Evolutionary conservation across 768 basidiomycete species (phyloP), one percentile per base, ranked within the genome.

Genomic region (Pisolithus tinctorius): DNA sequence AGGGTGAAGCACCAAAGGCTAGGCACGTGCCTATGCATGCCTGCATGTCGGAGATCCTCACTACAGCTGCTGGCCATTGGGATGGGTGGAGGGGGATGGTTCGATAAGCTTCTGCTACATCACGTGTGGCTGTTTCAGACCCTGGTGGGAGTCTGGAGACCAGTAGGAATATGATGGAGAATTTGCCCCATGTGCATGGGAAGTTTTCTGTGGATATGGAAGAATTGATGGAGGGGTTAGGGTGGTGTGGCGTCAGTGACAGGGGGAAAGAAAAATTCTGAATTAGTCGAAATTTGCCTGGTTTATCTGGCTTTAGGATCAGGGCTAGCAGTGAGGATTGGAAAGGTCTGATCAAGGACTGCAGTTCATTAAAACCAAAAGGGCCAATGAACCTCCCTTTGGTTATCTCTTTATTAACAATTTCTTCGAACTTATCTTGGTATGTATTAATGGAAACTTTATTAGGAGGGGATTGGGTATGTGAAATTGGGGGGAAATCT

Each of bases 111-210:
- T 71, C 66, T 0, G 63, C 20, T 20, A 20, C 20, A 20, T 20
- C 20, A 20, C 53, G 0, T 0, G 61, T 58, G 0, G 61, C 69
- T 0, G 47, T 65, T 58, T 74, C 62, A 0, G 66, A 63, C 0
- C 60, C 62, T 1, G 63, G 67, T 2, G 71, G 71, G 0, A 71
- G 64, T 9, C 31, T 9, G 31, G 31, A 31, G 7, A 6, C 31
- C 2, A 66, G 46, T n/a, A 63, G 51, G 20, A 56, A 67, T 0
- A 74, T 51, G 0, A 63, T 60, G 0, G 56, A 46, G 47, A 78
- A 78, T 0, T 73, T 76, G 0, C 72, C 73, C 75, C 74, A 77
- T 0, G 69, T 71, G 58, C 71, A 74, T 0, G 74, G 75, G 48
- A 69, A 67, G 13, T 54, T 13, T 13, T 59, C 46, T 0, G 73